Evolutionary conservation across 1,139 yeast genomes (phyloP).

Genomic region (Diutina scorzettiae): DNA sequence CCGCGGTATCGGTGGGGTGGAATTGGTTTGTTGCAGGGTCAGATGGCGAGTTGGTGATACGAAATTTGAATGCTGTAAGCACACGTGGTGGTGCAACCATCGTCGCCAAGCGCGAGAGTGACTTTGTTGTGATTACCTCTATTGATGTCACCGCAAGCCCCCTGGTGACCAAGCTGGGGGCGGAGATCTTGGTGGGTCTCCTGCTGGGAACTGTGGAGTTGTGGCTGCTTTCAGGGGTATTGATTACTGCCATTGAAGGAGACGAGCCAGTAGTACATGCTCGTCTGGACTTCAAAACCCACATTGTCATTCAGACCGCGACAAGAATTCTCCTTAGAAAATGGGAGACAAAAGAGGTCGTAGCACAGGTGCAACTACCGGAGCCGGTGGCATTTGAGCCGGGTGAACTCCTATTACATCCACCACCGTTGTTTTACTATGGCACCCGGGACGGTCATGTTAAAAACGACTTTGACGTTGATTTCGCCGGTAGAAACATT

Average conservation of each 20-base stretch:
- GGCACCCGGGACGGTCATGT: conserved; percentile 9
- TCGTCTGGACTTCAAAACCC: conserved; percentile 20
- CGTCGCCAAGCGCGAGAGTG: not conserved
- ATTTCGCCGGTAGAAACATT: conserved; percentile 38
- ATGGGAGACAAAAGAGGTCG: conserved; percentile 9
- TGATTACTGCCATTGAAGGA: conserved; percentile 8
- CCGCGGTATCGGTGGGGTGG: conserved; percentile 21
- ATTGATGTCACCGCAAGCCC: not conserved
- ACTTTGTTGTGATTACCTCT: not conserved
- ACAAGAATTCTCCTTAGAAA: conserved; percentile 13
- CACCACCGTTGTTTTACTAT: conserved; percentile 6
- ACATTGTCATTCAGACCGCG: conserved; percentile 16
- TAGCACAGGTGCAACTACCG: conserved; percentile 5
- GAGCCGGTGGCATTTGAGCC: not conserved
- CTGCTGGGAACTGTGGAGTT: not conserved
- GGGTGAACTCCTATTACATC: not conserved
- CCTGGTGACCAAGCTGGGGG: not conserved
- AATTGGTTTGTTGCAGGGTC: conserved; percentile 14
- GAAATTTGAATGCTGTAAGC: conserved; percentile 1
- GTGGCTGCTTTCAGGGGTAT: not conserved
- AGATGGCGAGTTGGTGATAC: not conserved
- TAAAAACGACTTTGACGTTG: conserved; percentile 23
- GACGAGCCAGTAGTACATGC: conserved; percentile 15
- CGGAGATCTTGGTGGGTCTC: not conserved
- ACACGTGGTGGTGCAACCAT: conserved; percentile 1